phyloP scores from a whole-genome alignment of 257 asterid species.

The Nicotiana knightiana region DNA sequence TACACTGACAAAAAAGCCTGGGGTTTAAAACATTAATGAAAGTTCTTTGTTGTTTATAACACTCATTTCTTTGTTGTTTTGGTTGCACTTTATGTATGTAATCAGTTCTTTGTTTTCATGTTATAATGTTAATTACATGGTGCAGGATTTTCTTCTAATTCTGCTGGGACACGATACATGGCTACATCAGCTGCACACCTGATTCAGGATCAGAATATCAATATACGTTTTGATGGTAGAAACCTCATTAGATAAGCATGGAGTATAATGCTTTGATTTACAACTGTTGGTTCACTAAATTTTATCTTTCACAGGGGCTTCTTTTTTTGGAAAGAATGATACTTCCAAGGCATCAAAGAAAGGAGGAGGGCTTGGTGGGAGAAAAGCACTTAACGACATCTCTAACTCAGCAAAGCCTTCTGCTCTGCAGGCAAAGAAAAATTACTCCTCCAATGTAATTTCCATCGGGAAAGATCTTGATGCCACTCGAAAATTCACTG shows the following conservation, averaged over 20 bases:
- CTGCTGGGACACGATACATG: slow-evolving; percentile 25
- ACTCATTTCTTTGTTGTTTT: not conserved
- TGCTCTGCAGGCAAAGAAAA: slow-evolving; percentile 38
- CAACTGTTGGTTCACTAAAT: not conserved
- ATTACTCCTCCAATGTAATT: slow-evolving; percentile 32
- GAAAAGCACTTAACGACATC: slow-evolving; percentile 86
- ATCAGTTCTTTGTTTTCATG: not conserved
- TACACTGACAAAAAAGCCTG: not conserved
- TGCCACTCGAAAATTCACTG: slow-evolving; percentile 13
- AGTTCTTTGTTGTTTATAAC: not conserved
- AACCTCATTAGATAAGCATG: not conserved
- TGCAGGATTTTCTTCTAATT: not conserved
- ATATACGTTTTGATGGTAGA: slow-evolving; percentile 54
- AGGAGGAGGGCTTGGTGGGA: slow-evolving; percentile 39
- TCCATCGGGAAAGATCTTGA: slow-evolving; percentile 41
- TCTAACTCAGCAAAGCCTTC: slow-evolving; percentile 70
- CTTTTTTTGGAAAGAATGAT: slow-evolving; percentile 42
- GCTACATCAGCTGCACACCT: slow-evolving; percentile 53
- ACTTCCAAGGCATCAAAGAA: slow-evolving; percentile 40
- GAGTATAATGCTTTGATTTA: not conserved
- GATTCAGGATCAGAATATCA: slow-evolving; percentile 72
- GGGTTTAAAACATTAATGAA: not conserved
- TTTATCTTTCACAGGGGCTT: slow-evolving; percentile 22
- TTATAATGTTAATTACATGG: not conserved
- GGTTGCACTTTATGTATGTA: not conserved